Evolutionary conservation across 176 grass and related monocot species (phyloP), one percentile per base, ranked within the genome.

Genomic region (Carex pumila): DNA sequence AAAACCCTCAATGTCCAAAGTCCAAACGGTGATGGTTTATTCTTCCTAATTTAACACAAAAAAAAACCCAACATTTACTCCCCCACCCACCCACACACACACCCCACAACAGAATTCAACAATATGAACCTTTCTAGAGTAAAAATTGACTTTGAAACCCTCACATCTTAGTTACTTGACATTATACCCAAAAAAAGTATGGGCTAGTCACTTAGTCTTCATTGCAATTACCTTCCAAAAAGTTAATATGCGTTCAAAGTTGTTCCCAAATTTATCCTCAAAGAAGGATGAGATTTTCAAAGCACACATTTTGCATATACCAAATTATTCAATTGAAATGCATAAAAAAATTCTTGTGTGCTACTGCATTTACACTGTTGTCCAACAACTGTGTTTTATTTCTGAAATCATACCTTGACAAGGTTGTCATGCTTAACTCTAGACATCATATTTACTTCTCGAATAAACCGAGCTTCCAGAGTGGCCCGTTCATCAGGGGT

Each of bases 361-460:
- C 30, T 10, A 12, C 17, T 47, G 7, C 49, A 77, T 56, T 17
- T 32, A 32, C 49, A 55, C 12, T 43, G 50, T 25, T 50, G 43
- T 73, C 1, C n/a, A 49, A 47, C 70, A 47, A 22, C 1, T 25
- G 37, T 17, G 55, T 14, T 2, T 15, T 25, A 52, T 17, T 53
- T 17, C 47, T 11, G 25, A 84, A 69, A 50, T 87, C 69, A 58
- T 81, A 97, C 94, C 92, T 94, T 97, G 22, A 97, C 94, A 83
- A 97, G 94, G 84, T 97, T 97, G 50, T 87, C 90, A 79, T 97
- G 94, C 84, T 91, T 94, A 73, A 97, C 94, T 88, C 85, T 92
- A 66, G 92, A 94, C 79, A 97, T 94, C 94, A 97, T 92, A 78
- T 81, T 92, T 76, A 94, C 94, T 94, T 97, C 94, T 58, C 94